phyloP scores from a whole-genome alignment of 768 basidiomycete species.

The Steccherinum ochraceum region DNA sequence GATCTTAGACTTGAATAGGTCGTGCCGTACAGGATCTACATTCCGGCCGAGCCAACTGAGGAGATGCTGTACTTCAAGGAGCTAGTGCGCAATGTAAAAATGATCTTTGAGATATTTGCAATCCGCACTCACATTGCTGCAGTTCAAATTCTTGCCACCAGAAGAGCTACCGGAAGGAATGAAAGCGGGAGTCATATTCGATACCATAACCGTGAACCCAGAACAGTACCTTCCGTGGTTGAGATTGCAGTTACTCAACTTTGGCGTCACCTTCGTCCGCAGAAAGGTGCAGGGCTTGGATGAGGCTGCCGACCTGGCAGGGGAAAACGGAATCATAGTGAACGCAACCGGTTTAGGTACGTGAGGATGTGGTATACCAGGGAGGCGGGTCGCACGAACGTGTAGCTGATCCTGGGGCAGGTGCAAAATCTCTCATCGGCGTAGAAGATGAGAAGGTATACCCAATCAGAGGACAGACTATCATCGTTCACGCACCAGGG shows the following conservation, averaged over 20 bases:
- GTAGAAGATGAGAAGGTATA: constrained; percentile 71
- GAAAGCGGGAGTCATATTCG: constrained; percentile 34
- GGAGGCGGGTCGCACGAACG: no score
- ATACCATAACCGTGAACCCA: constrained; percentile 44
- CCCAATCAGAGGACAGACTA: constrained; percentile 82
- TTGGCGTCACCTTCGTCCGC: constrained; percentile 39
- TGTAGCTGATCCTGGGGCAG: no score
- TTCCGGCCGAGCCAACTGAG: constrained; percentile 9
- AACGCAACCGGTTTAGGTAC: constrained; percentile 53
- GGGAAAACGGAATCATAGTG: constrained; percentile 36
- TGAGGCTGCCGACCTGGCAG: constrained; percentile 36
- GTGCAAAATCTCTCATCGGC: constrained; percentile 69
- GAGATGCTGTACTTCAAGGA: constrained; percentile 32
- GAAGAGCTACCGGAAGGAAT: constrained; percentile 30
- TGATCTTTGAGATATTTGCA: not conserved
- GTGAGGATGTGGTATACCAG: no score
- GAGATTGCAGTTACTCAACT: constrained; percentile 28
- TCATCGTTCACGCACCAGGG: constrained; percentile 66
- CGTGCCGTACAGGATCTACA: constrained; percentile 35
- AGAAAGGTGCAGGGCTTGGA: constrained; percentile 36
- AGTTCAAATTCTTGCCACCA: constrained; percentile 28
- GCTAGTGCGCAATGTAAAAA: constrained; percentile 31
- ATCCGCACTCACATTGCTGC: not conserved
- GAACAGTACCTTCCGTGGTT: constrained; percentile 46
- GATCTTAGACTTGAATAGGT: no score